Base-by-base conservation (phyloP, 164 flowering plant genomes). In the Stephania cephalantha region DNA sequence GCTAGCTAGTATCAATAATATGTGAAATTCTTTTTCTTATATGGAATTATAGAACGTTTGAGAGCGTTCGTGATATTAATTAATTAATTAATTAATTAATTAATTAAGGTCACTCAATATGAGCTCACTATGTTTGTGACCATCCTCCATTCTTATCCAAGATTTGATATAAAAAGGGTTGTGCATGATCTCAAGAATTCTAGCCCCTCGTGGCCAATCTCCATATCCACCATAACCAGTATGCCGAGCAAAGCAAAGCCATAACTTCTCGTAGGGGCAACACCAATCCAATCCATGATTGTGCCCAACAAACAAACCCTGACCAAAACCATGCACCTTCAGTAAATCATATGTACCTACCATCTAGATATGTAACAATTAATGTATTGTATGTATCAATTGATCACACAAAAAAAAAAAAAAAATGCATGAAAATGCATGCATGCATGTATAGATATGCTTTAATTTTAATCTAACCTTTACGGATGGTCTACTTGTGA, bases 221-320 rank as follows among this genome's bases (percentile, higher is more conserved):
- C 97, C 98, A 73, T 92, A 95, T 46, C 98, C 97, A 71, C 97
- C 97, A 79, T 95, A 92, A 35, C 98, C 98, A 17, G 94, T 85
- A 76, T 95, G 98, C 48, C 97, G 84, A 46, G 94, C 97, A 85
- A 79, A 92, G 82, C 98, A 95, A 15, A 95, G 82, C 95, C 98
- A 92, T 11, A 91, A 85, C 74, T 83, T 88, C 78, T 84, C 73
- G 78, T 89, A 75, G 1, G 98, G 98, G 80, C 98, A 92, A 77
- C 98, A 91, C 97, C 97, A 95, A 81, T 92, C 94, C 71, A 89
- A 73, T 73, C 98, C 97, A 84, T 92, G 97, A 83, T 92, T 90
- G 80, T 95, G 97, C 53, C 98, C 98, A 55, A 87, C 95, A 85
- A 92, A 91, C 73, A 91, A 86, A 7, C 94, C 97, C 98, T 91